Evolutionary conservation across 2,329 filamentous ascomycete genomes (phyloP).

Genomic region (Aspergillus bombycis): DNA sequence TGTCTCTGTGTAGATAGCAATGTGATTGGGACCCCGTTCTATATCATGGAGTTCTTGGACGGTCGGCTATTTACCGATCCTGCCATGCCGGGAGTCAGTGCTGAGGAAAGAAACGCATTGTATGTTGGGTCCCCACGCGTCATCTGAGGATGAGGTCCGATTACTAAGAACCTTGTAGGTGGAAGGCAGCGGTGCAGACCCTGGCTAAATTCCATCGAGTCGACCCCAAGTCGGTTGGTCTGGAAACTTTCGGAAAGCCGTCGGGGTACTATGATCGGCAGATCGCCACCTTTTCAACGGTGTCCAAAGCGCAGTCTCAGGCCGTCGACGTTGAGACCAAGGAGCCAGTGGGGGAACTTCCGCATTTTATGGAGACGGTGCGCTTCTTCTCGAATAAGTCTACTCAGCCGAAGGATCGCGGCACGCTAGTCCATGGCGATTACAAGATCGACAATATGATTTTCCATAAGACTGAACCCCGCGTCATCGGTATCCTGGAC

Average conservation of each 20-base stretch:
- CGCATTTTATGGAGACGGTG: conserved; percentile 79
- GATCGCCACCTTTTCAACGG: conserved; percentile 77
- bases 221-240: conserved; percentile 65
- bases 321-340: conserved; percentile 77
- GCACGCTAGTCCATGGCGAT: conserved; percentile 86
- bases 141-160: not conserved
- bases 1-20: conserved; percentile 81
- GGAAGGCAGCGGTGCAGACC: conserved; percentile 80
- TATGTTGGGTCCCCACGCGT: conserved; percentile 37
- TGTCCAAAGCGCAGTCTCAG: conserved; percentile 76
- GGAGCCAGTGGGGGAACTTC: conserved; percentile 76
- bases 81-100: conserved; percentile 70
- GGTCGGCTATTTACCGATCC: conserved; percentile 93
- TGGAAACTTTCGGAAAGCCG: conserved; percentile 73
- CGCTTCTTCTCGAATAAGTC: conserved; percentile 72
- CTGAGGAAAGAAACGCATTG: conserved; percentile 73
- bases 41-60: conserved; percentile 95
- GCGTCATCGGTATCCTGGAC: conserved; percentile 90
- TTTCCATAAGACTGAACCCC: conserved; percentile 84
- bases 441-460: conserved; percentile 94
- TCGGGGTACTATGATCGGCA: conserved; percentile 84
- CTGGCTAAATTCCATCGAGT: conserved; percentile 85
- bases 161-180: conserved; percentile 52
- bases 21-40: conserved; percentile 88
- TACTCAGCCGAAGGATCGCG: conserved; percentile 75